Conservation (phyloP, 495 filamentous ascomycete species). For the Amorphotheca resinae region DNA sequence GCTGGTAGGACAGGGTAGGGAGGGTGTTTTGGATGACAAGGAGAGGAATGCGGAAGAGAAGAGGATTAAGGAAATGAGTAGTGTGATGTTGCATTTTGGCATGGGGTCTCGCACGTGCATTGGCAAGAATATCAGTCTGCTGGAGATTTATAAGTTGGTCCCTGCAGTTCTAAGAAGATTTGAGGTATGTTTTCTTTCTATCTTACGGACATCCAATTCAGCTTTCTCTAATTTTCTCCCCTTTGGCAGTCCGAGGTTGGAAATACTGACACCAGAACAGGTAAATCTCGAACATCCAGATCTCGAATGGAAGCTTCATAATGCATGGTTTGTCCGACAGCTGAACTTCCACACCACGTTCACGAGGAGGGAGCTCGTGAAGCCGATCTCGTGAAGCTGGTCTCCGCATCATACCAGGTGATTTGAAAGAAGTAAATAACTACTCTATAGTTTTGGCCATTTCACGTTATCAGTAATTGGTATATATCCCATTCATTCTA, state of each 20-base stretch:
- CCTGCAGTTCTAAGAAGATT: slow-evolving; percentile 60
- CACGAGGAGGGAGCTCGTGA: slow-evolving; percentile 31
- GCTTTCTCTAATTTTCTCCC: no score
- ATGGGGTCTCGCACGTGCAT: slow-evolving; percentile 51
- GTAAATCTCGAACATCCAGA: slow-evolving; percentile 43
- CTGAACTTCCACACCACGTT: slow-evolving; percentile 49
- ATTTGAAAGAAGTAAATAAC: not conserved
- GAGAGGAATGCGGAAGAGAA: slow-evolving; percentile 28
- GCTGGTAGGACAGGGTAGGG: slow-evolving; percentile 26
- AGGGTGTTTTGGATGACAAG: slow-evolving; percentile 15
- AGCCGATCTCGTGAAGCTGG: slow-evolving; percentile 14
- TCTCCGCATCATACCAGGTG: not conserved
- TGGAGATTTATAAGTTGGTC: slow-evolving; percentile 73
- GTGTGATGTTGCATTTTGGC: slow-evolving; percentile 48
- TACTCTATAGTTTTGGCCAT: slow-evolving; percentile 1
- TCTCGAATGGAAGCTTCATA: slow-evolving; percentile 52
- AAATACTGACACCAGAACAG: slow-evolving; percentile 22
- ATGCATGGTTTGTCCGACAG: slow-evolving; percentile 66
- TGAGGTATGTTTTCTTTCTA: slow-evolving; percentile 32
- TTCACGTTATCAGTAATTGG: slow-evolving; percentile 19
- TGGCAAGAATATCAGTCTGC: slow-evolving; percentile 57
- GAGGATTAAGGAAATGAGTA: slow-evolving; percentile 42
- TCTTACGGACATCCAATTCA: not conserved
- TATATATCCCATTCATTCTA: no score
- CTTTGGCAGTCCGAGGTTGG: no score